phyloP scores from a whole-genome alignment of 768 basidiomycete species.

The Steccherinum ochraceum region DNA sequence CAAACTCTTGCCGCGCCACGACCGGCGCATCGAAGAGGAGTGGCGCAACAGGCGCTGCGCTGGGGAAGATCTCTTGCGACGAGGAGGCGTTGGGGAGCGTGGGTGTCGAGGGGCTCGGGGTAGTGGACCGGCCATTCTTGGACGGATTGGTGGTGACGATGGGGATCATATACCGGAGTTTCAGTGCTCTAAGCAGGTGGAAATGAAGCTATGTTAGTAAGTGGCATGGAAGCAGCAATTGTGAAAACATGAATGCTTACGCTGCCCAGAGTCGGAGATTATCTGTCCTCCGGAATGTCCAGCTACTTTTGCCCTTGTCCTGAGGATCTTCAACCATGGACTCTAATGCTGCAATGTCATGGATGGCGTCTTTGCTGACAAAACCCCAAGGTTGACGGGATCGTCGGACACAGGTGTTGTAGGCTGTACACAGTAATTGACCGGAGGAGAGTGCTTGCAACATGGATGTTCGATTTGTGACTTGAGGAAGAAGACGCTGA shows the following conservation, averaged over 20 bases:
- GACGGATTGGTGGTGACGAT: conserved; percentile 43
- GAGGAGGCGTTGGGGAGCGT: conserved; percentile 15
- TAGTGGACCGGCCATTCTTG: conserved; percentile 7
- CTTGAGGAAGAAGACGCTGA: conserved; percentile 29
- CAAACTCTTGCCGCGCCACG: conserved; percentile 66
- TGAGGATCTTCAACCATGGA: conserved; percentile 28
- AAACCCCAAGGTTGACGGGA: conserved; percentile 88
- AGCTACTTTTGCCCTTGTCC: conserved; percentile 41
- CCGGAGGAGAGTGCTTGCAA: conserved; percentile 63
- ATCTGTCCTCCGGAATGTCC: conserved; percentile 84
- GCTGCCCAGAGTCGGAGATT: conserved; percentile 83
- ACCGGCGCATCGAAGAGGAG: conserved; percentile 67
- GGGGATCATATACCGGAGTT: conserved; percentile 73
- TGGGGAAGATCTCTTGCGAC: conserved; percentile 30
- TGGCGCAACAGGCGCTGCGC: conserved; percentile 32
- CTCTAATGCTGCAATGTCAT: conserved; percentile 71
- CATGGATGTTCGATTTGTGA: conserved; percentile 31
- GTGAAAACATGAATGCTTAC: conserved; percentile 33
- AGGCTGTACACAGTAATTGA: conserved; percentile 72
- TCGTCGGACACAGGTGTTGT: conserved; percentile 74
- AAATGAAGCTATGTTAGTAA: background rate
- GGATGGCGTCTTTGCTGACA: conserved; percentile 69
- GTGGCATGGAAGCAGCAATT: background rate
- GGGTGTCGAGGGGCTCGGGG: conserved; percentile 15
- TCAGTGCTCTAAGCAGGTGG: conserved; percentile 67